phyloP scores from a whole-genome alignment of 345 rosid genomes.

The Salix purpurea region DNA sequence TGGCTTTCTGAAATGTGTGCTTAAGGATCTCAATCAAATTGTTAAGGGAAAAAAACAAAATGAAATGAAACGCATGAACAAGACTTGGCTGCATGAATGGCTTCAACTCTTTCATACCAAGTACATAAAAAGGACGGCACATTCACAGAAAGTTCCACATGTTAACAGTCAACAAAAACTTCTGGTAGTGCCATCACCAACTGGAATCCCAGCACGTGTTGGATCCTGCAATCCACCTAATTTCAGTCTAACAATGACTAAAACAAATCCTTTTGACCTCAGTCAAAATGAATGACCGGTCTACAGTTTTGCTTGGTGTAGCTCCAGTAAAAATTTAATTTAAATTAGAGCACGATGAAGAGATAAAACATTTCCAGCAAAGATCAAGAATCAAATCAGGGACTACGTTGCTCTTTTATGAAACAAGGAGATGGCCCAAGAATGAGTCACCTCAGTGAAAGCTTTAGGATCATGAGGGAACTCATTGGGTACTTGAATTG shows the following conservation, averaged over 20 bases:
- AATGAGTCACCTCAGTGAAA: constrained; percentile 22
- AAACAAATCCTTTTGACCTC: background rate
- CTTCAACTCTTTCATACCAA: background rate
- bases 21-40: background rate
- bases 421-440: background rate
- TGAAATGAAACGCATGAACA: background rate
- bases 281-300: background rate
- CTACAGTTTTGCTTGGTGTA: background rate
- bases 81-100: background rate
- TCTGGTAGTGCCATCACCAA: background rate
- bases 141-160: background rate
- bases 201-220: background rate
- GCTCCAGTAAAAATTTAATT: background rate
- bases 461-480: constrained; percentile 32
- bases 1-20: background rate
- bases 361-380: background rate
- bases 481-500: constrained; percentile 22
- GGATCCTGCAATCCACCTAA: background rate
- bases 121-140: background rate
- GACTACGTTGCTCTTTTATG: background rate
- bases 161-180: background rate
- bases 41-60: background rate
- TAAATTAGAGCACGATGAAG: background rate
- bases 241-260: background rate
- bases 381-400: background rate